Evolutionary conservation across 352 stramenopile species (phyloP), one percentile per base, ranked within the genome.

Genomic region (Albugo laibachii): DNA sequence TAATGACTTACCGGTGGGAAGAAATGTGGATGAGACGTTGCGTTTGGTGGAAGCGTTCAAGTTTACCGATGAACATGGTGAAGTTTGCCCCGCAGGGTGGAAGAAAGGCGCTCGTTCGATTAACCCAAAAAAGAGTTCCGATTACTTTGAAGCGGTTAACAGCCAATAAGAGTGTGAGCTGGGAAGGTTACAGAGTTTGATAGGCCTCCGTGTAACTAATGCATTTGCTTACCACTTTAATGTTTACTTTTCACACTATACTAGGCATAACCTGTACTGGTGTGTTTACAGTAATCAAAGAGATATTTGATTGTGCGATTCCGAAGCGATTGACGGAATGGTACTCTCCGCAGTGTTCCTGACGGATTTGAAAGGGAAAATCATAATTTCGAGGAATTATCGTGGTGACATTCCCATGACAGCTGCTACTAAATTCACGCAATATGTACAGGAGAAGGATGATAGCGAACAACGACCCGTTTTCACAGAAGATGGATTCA

Each of bases 361-460:
- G 62, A 98, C 95, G 52, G 95, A 99, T 66, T 69, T 97, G 19
- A 97, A 97, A 64, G 95, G 95, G 38, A 98, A 99, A 72, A 89
- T 97, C 44, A 96, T 99, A 52, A 99, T 99, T 64, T 97, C 85
- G 54, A 83, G 95, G 50, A 98, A 99, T 69, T 99, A 98, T 65
- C 82, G 95, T 37, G 96, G 95, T 18, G 95, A 99, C 66, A 96
- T 99, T 55, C 91, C 94, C 38, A 91, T 98, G 62, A 82, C 77
- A 0, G 83, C 88, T 2, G 81, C 76, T 2, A 63, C 89, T 56
- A 93, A 81, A 61, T 95, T 94, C 56, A 87, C 75, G 56, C 67
- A 77, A 44, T 91, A 94, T 54, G 80, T 97, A 38, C 80, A 95
- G 59, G 86, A 97, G 54, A 92, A 89, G 49, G 92, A 97, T 50